Conservation (phyloP, 2,329 filamentous ascomycete genomes). For the Zymoseptoria crescenta region DNA sequence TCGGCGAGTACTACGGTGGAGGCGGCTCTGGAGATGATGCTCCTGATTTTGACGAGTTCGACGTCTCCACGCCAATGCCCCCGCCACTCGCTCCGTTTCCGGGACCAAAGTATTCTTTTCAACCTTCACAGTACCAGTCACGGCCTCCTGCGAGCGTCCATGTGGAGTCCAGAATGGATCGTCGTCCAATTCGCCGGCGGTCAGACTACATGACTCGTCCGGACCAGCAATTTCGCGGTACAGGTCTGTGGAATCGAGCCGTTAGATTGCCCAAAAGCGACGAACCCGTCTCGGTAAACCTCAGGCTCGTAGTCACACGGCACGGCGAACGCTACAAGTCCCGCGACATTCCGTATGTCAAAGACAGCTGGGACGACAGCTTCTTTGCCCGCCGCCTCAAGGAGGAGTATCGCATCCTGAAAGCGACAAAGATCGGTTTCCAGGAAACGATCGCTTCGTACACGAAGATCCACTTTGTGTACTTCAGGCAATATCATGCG, state of each 20-base stretch:
- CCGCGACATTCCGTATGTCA: constrained; percentile 2
- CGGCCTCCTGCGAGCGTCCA: too few relatives aligned
- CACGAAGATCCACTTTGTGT: constrained; percentile 13
- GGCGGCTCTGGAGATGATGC: not conserved
- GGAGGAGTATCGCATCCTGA: constrained; percentile 9
- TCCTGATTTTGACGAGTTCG: not conserved
- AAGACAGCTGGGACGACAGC: constrained; percentile 11
- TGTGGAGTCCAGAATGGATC: not conserved
- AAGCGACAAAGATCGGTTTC: constrained; percentile 11
- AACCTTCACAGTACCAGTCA: too few relatives aligned
- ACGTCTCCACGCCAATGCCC: too few relatives aligned
- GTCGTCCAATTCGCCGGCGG: not conserved
- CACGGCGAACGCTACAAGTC: constrained; percentile 13
- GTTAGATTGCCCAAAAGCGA: not conserved
- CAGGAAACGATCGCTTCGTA: constrained; percentile 14
- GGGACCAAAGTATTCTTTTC: not conserved
- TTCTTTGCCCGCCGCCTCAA: constrained; percentile 7
- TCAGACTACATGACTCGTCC: not conserved
- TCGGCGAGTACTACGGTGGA: constrained; percentile 10
- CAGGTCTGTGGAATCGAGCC: constrained; percentile 13
- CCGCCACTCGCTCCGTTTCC: not conserved
- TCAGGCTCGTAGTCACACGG: constrained; percentile 13
- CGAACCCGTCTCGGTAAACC: not conserved
- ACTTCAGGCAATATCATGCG: constrained; percentile 14
- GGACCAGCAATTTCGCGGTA: constrained; percentile 1